phyloP scores from a whole-genome alignment of 2,329 filamentous ascomycete genomes.

The Lasiodiplodia gonubiensis region DNA sequence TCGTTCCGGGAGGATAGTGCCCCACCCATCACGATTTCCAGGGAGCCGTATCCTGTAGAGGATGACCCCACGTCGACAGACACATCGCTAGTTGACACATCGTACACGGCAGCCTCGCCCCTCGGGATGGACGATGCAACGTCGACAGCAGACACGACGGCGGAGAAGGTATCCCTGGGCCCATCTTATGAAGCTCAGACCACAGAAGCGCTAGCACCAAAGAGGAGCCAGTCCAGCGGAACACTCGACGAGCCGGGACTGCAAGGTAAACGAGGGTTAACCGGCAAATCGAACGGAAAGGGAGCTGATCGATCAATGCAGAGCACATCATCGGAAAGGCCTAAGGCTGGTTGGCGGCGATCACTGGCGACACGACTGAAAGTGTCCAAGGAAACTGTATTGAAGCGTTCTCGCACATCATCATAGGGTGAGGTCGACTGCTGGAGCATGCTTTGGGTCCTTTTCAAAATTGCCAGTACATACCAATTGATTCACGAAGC shows the following conservation, averaged over 20 bases:
- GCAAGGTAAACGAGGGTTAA: constrained; percentile 18
- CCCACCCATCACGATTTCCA: constrained; percentile 14
- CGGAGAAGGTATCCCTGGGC: neutral
- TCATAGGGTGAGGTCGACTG: neutral
- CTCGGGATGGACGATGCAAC: neutral
- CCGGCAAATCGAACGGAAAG: neutral
- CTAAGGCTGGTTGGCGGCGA: constrained; percentile 13
- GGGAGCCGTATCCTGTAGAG: constrained; percentile 5
- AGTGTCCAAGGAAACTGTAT: constrained; percentile 12
- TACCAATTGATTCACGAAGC: constrained; percentile 1
- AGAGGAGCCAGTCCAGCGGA: constrained; percentile 2
- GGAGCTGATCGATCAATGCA: constrained; percentile 19
- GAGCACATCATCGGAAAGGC: constrained; percentile 2
- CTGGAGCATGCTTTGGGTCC: neutral
- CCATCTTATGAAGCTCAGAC: neutral
- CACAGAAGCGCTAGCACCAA: neutral
- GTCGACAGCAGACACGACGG: neutral
- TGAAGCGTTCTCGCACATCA: constrained; percentile 3
- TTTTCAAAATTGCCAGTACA: constrained; percentile 1
- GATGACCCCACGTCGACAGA: constrained; percentile 14
- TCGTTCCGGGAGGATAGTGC: constrained; percentile 1
- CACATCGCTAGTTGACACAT: constrained; percentile 10
- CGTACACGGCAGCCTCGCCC: neutral
- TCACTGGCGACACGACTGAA: constrained; percentile 18
- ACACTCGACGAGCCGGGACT: neutral